Conservation (phyloP, 495 filamentous ascomycete species). For the Penicillium argentinense region DNA sequence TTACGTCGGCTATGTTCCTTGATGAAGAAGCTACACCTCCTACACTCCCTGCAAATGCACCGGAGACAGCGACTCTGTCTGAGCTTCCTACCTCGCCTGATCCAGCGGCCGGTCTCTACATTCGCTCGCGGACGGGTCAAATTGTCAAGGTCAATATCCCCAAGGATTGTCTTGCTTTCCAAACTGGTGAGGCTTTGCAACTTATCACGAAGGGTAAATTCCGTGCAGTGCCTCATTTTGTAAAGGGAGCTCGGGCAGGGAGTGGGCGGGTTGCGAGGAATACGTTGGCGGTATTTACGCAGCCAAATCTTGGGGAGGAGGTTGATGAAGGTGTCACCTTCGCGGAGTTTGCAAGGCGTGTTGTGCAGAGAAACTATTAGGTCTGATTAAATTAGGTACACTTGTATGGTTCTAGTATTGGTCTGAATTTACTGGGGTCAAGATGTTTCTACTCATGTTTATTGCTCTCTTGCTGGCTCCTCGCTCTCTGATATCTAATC, state of each 20-base stretch:
- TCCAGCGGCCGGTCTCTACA: conserved; percentile 83
- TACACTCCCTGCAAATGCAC: conserved; percentile 23
- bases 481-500: too few species aligned
- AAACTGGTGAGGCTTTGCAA: conserved; percentile 91
- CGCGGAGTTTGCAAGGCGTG: conserved; percentile 82
- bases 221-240: conserved; percentile 94
- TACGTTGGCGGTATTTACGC: conserved; percentile 95
- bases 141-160: conserved; percentile 89
- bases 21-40: conserved; percentile 65
- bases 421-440: too few species aligned
- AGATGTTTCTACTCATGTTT: too few species aligned
- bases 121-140: conserved; percentile 75
- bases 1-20: conserved; percentile 95
- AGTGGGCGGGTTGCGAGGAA: conserved; percentile 71
- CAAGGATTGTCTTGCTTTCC: conserved; percentile 86
- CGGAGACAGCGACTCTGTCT: conserved; percentile 46
- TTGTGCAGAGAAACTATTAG: conserved; percentile 76
- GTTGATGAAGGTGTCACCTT: conserved; percentile 75
- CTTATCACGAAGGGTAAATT: conserved; percentile 85
- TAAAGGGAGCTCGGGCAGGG: conserved; percentile 60
- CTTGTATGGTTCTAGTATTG: background rate
- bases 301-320: conserved; percentile 87
- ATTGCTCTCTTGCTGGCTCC: too few species aligned
- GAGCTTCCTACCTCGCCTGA: conserved; percentile 77
- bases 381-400: background rate